Percentiles rank a stretch among this genome's conserved stretches.
These are phyloP conservation scores for Penicillium palitans DNA, from an alignment of 2,329 filamentous ascomycete genomes.

Conservation along the genomic window DNA sequence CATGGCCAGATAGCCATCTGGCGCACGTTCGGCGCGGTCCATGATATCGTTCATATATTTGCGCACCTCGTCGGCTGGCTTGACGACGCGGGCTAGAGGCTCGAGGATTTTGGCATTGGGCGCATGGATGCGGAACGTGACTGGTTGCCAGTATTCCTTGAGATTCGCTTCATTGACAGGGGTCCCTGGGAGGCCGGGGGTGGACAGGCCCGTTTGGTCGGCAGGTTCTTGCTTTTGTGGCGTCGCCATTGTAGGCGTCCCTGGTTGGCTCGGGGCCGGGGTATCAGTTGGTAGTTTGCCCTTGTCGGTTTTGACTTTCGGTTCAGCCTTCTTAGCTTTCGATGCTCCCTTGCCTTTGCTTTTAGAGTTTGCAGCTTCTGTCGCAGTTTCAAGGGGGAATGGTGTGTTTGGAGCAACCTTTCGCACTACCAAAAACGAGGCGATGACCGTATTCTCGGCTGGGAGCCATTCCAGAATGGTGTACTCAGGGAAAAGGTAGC, in stretches of 20 bases:
- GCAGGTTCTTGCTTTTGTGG: conserved; percentile 19
- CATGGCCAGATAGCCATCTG: conserved; percentile 57
- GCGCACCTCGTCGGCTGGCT: conserved; percentile 53
- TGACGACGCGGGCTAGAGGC: conserved; percentile 57
- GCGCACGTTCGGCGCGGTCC: conserved; percentile 56
- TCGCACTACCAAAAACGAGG: conserved; percentile 49
- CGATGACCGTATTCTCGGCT: conserved; percentile 47
- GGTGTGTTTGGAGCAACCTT: conserved; percentile 43
- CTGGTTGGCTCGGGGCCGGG: conserved; percentile 12
- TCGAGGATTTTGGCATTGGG: conserved; percentile 55
- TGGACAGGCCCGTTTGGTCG: not conserved
- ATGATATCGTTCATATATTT: conserved; percentile 60
- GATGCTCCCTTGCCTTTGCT: conserved; percentile 33
- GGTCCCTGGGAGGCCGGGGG: conserved; percentile 12
- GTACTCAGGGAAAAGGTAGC: conserved; percentile 52
- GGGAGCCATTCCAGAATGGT: conserved; percentile 51
- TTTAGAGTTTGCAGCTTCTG: conserved; percentile 32
- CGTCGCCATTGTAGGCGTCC: conserved; percentile 17
- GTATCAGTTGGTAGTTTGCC: conserved; percentile 18
- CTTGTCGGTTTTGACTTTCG: conserved; percentile 27
- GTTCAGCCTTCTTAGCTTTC: conserved; percentile 43
- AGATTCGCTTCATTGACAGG: conserved; percentile 28
- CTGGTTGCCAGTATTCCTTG: conserved; percentile 52
- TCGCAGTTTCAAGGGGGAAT: conserved; percentile 39
- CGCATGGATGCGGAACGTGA: conserved; percentile 59